Base-by-base conservation (phyloP, 2,329 filamentous ascomycete species). In the Thielaviopsis euricoi region DNA sequence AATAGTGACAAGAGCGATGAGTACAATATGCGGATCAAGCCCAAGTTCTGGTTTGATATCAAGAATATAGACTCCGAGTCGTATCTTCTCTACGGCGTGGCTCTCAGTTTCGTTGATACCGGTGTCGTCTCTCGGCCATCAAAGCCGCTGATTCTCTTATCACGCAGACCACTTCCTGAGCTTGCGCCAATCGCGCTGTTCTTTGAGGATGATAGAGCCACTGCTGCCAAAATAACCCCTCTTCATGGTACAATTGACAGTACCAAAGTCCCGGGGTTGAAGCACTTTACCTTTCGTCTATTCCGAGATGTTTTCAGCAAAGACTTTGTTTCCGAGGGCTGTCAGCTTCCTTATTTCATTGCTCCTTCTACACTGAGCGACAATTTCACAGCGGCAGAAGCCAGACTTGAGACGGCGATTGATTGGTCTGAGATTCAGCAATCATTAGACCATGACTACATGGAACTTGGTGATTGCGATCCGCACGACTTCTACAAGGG, bases 251-350 rank as follows among this genome's bases (percentile, higher is more conserved):
- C 74, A 0, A 63, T 89, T 0, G 12, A 68, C 0, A 62, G 81
- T 0, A 67, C 71, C 0, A 63, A 71, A 0, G 65, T 71, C 0
- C 66, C 74, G 0, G 67, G 72, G 1, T 67, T 97, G n/a, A 82
- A 81, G 0, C 69, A 68, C 0, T 95, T 93, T 66, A 95, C 87
- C 0, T 71, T 94, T 48, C 76, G 78, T 4, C 69, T 94, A 0
- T 96, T 94, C 68, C 72, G 80, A 17, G 89, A 97, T 63, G 74
- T 96, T 0, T 97, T 95, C 72, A 91, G 89, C 68, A 98, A 98
- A 68, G 75, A 76, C 2, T 98, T 88, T 64, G 81, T 86, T 53
- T 73, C 79, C 0, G 74, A 81, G 17, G 64, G 74, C 0, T 69
- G 75, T 0, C 81, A 83, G 26, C 78, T 95, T 67, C 85, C 89